Evolutionary conservation across 371 early-diverging fungal genomes (phyloP).

Genomic region (Mortierella polycephala): DNA sequence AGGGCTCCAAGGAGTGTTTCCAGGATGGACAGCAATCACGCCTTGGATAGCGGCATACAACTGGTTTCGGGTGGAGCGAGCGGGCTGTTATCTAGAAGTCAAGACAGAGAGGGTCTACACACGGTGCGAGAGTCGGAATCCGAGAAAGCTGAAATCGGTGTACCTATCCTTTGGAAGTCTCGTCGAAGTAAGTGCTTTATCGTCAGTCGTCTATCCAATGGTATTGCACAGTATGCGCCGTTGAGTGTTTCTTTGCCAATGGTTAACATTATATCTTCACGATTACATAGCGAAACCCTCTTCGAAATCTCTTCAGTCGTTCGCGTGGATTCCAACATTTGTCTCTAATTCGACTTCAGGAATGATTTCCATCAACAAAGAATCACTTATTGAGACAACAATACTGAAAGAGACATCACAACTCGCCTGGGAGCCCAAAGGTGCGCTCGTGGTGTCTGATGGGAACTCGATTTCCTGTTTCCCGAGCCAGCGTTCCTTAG

Average conservation of each 20-base stretch:
- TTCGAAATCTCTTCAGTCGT: conserved; percentile 62
- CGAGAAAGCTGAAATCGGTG: conserved; percentile 56
- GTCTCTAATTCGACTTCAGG: conserved; percentile 51
- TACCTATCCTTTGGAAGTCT: conserved; percentile 74
- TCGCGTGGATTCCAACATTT: conserved; percentile 70
- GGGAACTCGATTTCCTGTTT: conserved; percentile 55
- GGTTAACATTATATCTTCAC: not conserved
- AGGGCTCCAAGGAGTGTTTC: conserved; percentile 40
- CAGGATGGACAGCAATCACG: conserved; percentile 38
- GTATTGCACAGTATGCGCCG: not conserved
- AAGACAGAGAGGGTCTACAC: conserved; percentile 38
- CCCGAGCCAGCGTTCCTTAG: conserved; percentile 38
- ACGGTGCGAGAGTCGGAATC: conserved; percentile 41
- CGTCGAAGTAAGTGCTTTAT: conserved; percentile 59
- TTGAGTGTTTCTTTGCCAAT: not conserved
- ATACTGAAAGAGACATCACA: conserved; percentile 70
- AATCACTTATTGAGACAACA: conserved; percentile 67
- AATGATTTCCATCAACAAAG: conserved; percentile 67
- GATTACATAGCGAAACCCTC: conserved; percentile 56
- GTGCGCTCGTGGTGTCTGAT: conserved; percentile 65
- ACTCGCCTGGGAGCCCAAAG: conserved; percentile 72
- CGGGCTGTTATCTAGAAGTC: conserved; percentile 34
- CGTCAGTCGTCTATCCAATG: not conserved
- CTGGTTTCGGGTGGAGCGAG: conserved; percentile 27
- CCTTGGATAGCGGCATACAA: conserved; percentile 17